Evolutionary conservation across 768 basidiomycete species (phyloP).

Genomic region (Daedalea quercina): DNA sequence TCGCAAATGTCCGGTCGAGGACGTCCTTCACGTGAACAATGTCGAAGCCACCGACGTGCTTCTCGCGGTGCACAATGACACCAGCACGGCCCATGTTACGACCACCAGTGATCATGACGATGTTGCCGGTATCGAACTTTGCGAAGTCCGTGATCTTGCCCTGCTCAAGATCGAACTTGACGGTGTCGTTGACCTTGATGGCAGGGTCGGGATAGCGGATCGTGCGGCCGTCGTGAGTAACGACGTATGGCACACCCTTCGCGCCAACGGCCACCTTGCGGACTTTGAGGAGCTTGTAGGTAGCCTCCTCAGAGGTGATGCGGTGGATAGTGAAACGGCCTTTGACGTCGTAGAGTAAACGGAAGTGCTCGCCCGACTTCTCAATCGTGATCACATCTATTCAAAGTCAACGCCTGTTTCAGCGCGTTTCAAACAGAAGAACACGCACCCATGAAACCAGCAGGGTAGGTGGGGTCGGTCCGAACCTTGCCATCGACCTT

Average conservation of each 20-base stretch:
- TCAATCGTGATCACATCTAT: slow-evolving; percentile 94
- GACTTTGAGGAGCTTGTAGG: slow-evolving; percentile 95
- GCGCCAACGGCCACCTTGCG: slow-evolving; percentile 85
- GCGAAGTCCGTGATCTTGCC: slow-evolving; percentile 89
- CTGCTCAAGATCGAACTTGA: slow-evolving; percentile 95
- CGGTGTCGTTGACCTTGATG: slow-evolving; percentile 94
- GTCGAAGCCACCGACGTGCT: slow-evolving; percentile 97
- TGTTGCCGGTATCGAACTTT: slow-evolving; percentile 96
- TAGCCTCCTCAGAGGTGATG: slow-evolving; percentile 95
- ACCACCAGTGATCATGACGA: slow-evolving; percentile 96
- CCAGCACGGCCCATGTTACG: slow-evolving; percentile 99
- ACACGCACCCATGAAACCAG: slow-evolving; percentile 90
- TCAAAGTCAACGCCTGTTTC: not conserved
- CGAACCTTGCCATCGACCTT: slow-evolving; percentile 99
- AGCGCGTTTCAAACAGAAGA: not conserved
- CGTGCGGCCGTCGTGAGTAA: slow-evolving; percentile 99
- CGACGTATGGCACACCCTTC: slow-evolving; percentile 92
- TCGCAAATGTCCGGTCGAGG: slow-evolving; percentile 93
- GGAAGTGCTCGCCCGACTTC: slow-evolving; percentile 99
- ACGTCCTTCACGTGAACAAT: slow-evolving; percentile 98
- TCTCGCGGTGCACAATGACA: slow-evolving; percentile 93
- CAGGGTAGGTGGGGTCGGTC: slow-evolving; percentile 94
- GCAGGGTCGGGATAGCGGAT: slow-evolving; percentile 98
- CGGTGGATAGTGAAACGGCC: slow-evolving; percentile 99
- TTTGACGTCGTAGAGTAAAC: slow-evolving; percentile 98